phyloP scores from a whole-genome alignment of 768 basidiomycete species.

The Xerocomellus intermedius region DNA sequence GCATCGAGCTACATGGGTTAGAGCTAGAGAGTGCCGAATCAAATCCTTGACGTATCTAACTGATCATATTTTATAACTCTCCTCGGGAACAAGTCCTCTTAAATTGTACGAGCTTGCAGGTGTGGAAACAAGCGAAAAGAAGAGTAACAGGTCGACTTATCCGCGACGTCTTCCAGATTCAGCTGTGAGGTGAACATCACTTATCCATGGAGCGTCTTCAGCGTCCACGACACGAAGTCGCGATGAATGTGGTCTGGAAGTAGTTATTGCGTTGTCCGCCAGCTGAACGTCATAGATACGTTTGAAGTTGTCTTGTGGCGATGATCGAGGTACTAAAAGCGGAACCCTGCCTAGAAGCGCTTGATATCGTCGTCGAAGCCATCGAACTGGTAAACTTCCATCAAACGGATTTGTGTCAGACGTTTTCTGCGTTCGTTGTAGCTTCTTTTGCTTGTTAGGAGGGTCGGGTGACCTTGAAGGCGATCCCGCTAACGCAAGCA shows the following conservation, averaged over 20 bases:
- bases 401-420: conserved; percentile 13
- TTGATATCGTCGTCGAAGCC: conserved; percentile 53
- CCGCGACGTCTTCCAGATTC: neutral
- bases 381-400: conserved; percentile 22
- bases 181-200: conserved; percentile 2
- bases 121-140: neutral
- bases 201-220: conserved; percentile 39
- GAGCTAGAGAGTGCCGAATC: conserved; percentile 54
- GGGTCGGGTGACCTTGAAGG: conserved; percentile 25
- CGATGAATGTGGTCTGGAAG: conserved; percentile 13
- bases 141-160: conserved; percentile 1
- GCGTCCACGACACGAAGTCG: conserved; percentile 26
- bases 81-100: neutral
- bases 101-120: neutral
- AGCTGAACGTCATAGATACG: conserved; percentile 33
- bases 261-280: conserved; percentile 30
- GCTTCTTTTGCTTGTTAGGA: conserved; percentile 30
- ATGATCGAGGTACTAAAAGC: conserved; percentile 40
- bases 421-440: neutral
- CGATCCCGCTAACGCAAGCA: conserved; percentile 43
- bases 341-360: conserved; percentile 62
- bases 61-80: conserved; percentile 12
- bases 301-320: neutral
- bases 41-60: conserved; percentile 22
- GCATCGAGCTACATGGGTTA: conserved; percentile 86